Evolutionary conservation across 2,329 filamentous ascomycete species (phyloP), one percentile per base, ranked within the genome.

Genomic region (Xylariales sp.): DNA sequence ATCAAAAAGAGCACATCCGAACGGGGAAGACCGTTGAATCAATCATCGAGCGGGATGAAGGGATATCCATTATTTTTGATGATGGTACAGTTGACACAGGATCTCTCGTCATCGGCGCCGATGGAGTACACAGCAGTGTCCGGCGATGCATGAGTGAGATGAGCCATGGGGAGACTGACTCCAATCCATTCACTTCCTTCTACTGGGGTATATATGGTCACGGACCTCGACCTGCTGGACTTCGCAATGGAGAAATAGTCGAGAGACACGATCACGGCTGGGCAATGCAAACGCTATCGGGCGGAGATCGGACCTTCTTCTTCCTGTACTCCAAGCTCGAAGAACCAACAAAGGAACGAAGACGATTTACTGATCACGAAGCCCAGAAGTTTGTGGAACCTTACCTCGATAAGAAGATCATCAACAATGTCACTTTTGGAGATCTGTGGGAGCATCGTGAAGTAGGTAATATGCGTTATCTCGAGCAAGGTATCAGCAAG

Each of bases 401-500:
- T 16, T 55, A 54, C 35, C 54, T 47, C 0, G 46, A 61, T 20
- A 45, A 59, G 5, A 52, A 55, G 19, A 28, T 60, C 16, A 46
- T 49, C 3, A 14, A 36, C n/a, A 19, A 18, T 14, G 38, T 52
- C 6, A 46, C 43, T 27, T 40, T 63, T n/a, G 44, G 48, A 6
- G 58, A 65, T 21, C 44, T 57, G 4, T 53, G 55, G 43, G 36
- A 45, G 2, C 31, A 39, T 20, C 9, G 15, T 37, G 5, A 41
- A 43, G 32, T 42, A 3, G 32, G 46, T 3, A 52, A 52, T 4
- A 20, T 64, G 43, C 49, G 55, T 11, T 54, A 56, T 31, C 48
- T 64, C 5, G 59, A 63, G 24, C 60, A 65, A 41, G 62, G 61
- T n/a, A 44, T 60, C 3, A 21, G 61, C 15, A 44, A 54, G 18